These are phyloP conservation scores for Plasmodium berghei DNA, from an alignment of 169 alveolate genomes.

Conservation along the genomic window DNA sequence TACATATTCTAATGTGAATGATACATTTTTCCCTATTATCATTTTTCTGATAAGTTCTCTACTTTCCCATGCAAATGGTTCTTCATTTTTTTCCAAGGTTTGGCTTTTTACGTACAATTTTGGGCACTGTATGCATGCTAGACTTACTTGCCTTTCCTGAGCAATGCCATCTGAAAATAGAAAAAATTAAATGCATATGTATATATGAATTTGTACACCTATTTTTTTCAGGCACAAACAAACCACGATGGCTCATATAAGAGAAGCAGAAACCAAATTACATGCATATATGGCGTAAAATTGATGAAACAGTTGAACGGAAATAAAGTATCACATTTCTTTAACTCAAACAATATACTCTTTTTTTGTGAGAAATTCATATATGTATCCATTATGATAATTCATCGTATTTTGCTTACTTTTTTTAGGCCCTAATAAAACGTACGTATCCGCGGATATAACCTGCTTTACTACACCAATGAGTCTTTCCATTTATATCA, in stretches of 20 bases:
- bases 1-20: slow-evolving; percentile 45
- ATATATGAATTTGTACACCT: background rate
- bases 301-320: too few species aligned
- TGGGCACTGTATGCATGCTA: slow-evolving; percentile 64
- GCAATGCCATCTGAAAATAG: slow-evolving; percentile 35
- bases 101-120: slow-evolving; percentile 61
- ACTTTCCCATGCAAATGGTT: slow-evolving; percentile 77
- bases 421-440: slow-evolving; percentile 65
- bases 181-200: background rate
- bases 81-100: slow-evolving; percentile 53
- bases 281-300: too few species aligned
- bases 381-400: too few species aligned
- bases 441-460: slow-evolving; percentile 70
- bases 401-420: slow-evolving; percentile 10
- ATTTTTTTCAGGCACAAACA: too few species aligned
- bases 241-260: too few species aligned
- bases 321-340: too few species aligned
- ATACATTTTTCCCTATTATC: slow-evolving; percentile 64
- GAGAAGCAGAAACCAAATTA: background rate
- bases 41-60: slow-evolving; percentile 69
- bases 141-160: slow-evolving; percentile 69
- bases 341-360: too few species aligned
- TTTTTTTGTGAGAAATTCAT: too few species aligned
- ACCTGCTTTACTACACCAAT: slow-evolving; percentile 74
- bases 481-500: slow-evolving; percentile 58